phyloP scores from a whole-genome alignment of 2,329 filamentous ascomycete genomes.

The Neopestalotiopsis clavispora region DNA sequence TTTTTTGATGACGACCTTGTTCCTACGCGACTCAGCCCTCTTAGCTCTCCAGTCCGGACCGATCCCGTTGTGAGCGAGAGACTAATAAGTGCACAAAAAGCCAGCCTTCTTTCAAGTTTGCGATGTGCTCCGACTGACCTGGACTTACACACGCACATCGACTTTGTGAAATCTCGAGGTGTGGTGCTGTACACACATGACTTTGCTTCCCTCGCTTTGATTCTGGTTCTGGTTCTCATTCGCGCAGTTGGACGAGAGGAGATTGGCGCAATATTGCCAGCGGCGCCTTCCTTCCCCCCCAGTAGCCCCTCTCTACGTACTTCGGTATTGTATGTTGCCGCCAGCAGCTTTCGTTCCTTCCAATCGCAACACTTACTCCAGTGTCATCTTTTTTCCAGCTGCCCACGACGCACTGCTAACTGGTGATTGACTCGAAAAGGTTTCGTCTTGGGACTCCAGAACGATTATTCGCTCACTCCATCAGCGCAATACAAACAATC shows the following conservation, averaged over 20 bases:
- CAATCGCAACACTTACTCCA: not conserved
- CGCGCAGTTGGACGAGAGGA: not conserved
- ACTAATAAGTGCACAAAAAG: not conserved
- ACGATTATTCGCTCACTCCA: not conserved
- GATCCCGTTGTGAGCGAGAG: not conserved
- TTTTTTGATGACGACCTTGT: conserved; percentile 15
- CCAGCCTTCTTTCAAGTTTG: not conserved
- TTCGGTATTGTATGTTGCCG: not conserved
- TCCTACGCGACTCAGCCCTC: conserved; percentile 13
- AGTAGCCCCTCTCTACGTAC: not conserved
- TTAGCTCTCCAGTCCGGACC: not conserved
- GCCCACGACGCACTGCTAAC: too few species aligned
- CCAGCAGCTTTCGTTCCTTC: not conserved
- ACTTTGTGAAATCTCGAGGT: not conserved
- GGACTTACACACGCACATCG: not conserved
- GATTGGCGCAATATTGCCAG: not conserved
- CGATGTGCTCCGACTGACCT: not conserved
- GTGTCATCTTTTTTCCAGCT: too few species aligned
- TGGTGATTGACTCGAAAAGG: too few species aligned
- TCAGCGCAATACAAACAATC: not conserved
- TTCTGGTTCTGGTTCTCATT: not conserved
- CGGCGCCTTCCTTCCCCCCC: not conserved
- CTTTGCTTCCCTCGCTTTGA: not conserved
- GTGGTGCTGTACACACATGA: not conserved
- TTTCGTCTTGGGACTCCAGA: too few species aligned